These are phyloP conservation scores for Hamamelis virginiana DNA, from an alignment of 164 flowering plant genomes.

Conservation along the genomic window DNA sequence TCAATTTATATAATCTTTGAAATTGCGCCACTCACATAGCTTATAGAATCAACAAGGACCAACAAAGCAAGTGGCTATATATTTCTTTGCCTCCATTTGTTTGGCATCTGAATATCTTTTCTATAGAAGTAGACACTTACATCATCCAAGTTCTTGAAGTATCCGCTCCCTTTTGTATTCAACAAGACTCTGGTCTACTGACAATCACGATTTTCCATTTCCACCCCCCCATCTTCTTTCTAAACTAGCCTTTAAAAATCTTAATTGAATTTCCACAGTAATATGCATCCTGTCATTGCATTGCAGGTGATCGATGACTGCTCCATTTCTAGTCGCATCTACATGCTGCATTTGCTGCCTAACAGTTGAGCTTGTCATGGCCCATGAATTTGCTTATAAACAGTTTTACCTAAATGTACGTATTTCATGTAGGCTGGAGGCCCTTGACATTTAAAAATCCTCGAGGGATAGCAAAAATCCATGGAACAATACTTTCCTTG, in stretches of 20 bases:
- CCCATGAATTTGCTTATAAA: too few relatives aligned
- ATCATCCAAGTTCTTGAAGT: conserved; percentile 8
- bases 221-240: background rate
- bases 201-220: background rate
- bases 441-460: conserved; percentile 39
- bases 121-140: background rate
- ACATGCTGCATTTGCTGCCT: too few relatives aligned
- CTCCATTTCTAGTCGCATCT: background rate
- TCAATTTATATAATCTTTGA: too few relatives aligned
- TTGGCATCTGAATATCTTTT: background rate
- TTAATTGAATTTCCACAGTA: background rate
- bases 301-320: background rate
- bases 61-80: background rate
- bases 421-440: conserved; percentile 50
- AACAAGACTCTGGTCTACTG: background rate
- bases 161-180: conserved; percentile 12
- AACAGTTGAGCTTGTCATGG: too few relatives aligned
- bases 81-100: background rate
- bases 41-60: background rate
- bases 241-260: too few relatives aligned
- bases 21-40: too few relatives aligned
- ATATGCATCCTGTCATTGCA: background rate
- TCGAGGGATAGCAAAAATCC: conserved; percentile 67
- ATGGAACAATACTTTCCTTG: conserved; percentile 68
- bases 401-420: background rate